Conservation (phyloP, 2,329 filamentous ascomycete genomes). For the Sporothrix humicola region DNA sequence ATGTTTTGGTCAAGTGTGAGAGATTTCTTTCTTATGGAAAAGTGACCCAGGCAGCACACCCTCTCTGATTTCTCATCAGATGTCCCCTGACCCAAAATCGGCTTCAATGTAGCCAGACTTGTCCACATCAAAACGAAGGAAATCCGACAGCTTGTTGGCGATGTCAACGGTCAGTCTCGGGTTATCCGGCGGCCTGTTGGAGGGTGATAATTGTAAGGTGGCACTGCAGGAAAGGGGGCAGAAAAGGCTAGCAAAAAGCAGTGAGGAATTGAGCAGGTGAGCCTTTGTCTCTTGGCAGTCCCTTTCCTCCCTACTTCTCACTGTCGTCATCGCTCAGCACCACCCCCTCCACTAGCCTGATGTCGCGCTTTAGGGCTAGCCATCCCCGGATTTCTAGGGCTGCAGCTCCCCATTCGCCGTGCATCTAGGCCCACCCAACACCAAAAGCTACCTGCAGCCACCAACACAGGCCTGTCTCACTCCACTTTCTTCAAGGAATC, state of each 20-base stretch:
- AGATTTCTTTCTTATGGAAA: neutral
- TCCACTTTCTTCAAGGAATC: neutral
- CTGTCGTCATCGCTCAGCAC: constrained; percentile 21
- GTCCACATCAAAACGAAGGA: neutral
- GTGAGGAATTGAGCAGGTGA: too few relatives aligned
- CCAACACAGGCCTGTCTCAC: constrained; percentile 16
- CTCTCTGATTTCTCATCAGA: too few relatives aligned
- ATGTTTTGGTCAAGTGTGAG: neutral
- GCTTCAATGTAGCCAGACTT: neutral
- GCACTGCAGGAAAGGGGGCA: constrained; percentile 2
- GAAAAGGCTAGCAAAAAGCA: too few relatives aligned
- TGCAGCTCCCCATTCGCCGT: neutral
- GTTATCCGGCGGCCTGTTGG: neutral
- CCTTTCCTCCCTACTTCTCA: neutral
- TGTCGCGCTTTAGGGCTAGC: neutral
- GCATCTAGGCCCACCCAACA: neutral
- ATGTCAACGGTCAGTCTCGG: neutral
- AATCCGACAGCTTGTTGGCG: neutral
- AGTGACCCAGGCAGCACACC: too few relatives aligned
- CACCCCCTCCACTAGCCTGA: neutral
- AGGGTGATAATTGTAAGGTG: neutral
- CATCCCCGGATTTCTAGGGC: constrained; percentile 21
- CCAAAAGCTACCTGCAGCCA: neutral
- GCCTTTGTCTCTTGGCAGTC: neutral
- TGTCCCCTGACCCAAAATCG: neutral